Evolutionary conservation across 176 grass and related monocot species (phyloP).

Genomic region (Lolium multiflorum): DNA sequence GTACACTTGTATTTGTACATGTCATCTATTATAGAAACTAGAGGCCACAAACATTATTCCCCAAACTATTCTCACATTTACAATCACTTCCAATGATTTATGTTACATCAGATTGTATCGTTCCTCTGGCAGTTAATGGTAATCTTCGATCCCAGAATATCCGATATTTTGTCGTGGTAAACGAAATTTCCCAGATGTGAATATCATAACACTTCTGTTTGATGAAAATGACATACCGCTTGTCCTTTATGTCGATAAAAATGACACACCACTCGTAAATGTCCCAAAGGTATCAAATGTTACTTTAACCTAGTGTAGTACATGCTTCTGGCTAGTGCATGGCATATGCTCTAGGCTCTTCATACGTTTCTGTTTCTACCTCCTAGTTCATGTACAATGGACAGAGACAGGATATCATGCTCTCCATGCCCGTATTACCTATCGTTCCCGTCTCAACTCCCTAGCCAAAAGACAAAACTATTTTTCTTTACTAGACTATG

Average conservation of each 20-base stretch:
- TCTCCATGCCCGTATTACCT: neutral
- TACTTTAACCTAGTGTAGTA: neutral
- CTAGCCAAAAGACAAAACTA: neutral
- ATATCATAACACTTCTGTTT: neutral
- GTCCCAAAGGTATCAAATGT: neutral
- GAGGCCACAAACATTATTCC: too few species aligned
- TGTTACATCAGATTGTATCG: neutral
- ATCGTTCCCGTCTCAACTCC: neutral
- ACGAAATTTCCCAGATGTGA: neutral
- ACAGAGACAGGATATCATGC: neutral
- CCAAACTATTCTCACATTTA: too few species aligned
- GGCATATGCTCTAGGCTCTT: neutral
- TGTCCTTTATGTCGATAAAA: neutral
- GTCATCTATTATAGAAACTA: too few species aligned
- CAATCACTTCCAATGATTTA: too few species aligned
- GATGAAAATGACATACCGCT: neutral
- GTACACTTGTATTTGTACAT: too few species aligned
- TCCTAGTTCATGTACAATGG: neutral
- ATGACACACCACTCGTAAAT: neutral
- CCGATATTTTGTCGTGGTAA: neutral
- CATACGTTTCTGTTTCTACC: neutral
- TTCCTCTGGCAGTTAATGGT: neutral
- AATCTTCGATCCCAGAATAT: neutral
- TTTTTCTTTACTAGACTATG: too few species aligned
- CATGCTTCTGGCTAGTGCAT: neutral